A percentile compares a stretch with the other conserved stretches of the same genome.
phyloP scores from a whole-genome alignment of 768 basidiomycete species.

The Auricularia cornea region DNA sequence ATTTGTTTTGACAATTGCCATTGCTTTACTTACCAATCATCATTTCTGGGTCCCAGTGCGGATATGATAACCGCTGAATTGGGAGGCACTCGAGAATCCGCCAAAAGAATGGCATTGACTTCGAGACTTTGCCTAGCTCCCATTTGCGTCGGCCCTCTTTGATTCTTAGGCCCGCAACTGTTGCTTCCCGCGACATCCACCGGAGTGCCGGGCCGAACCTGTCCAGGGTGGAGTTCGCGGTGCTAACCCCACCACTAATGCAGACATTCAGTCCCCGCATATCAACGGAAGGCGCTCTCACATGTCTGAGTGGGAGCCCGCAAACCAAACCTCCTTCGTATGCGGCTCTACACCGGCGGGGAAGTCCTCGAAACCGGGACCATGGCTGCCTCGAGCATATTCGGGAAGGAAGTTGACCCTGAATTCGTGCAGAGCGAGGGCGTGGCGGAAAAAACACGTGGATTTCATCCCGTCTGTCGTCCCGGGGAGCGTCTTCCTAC shows the following conservation, averaged over 20 bases:
- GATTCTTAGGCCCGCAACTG: slow-evolving; percentile 17
- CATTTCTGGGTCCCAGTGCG: no score
- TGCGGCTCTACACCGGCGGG: slow-evolving; percentile 14
- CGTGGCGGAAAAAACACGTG: slow-evolving; percentile 38
- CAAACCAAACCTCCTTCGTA: slow-evolving; percentile 42
- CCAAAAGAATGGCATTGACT: no score
- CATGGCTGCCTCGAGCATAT: slow-evolving; percentile 19
- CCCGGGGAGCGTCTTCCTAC: slow-evolving; percentile 23
- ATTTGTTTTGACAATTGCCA: no score
- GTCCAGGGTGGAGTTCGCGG: slow-evolving; percentile 4
- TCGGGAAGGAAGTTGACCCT: slow-evolving; percentile 42
- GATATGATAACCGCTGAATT: no score
- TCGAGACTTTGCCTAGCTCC: no score
- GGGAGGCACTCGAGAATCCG: no score
- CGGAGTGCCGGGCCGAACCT: slow-evolving; percentile 15
- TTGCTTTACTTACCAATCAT: no score
- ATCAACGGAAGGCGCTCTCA: slow-evolving; percentile 12
- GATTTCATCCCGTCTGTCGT: slow-evolving; percentile 22
- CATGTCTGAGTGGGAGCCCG: slow-evolving; percentile 33
- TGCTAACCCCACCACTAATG: slow-evolving; percentile 15
- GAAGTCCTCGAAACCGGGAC: slow-evolving; percentile 15
- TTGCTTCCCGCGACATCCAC: slow-evolving; percentile 29
- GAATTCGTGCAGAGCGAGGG: slow-evolving; percentile 38
- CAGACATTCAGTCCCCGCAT: not conserved
- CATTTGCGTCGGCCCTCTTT: not conserved